These are phyloP conservation scores for cucumber (Cucumis sativus) DNA, from an alignment of 306 rosid genomes.

Conservation along the genomic window Cucumber_9930_V3 NC_026660.2:6695501-6696000, in stretches of 20 bases:
- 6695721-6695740: conserved; percentile 47
- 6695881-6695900: conserved; percentile 40
- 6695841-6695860: conserved; percentile 86
- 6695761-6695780: conserved; percentile 63
- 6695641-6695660: conserved; percentile 46
- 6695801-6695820: conserved; percentile 72
- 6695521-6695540: conserved; percentile 87
- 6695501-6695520: conserved; percentile 72
- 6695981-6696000: conserved; percentile 70
- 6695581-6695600: conserved; percentile 79
- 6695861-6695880: conserved; percentile 44
- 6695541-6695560: conserved; percentile 56
- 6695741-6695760: conserved; percentile 57
- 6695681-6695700: conserved; percentile 55
- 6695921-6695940: conserved; percentile 52
- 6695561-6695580: conserved; percentile 44
- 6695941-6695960: conserved; percentile 61
- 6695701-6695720: conserved; percentile 59
- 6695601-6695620: conserved; percentile 57
- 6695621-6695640: conserved; percentile 57
- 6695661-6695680: conserved; percentile 69
- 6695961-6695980: conserved; percentile 52
- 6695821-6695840: conserved; percentile 77
- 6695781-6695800: conserved; percentile 61
- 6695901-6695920: conserved; percentile 39